phyloP scores from a whole-genome alignment of 805 yeast genomes.

The Candida cerambycidarum region DNA sequence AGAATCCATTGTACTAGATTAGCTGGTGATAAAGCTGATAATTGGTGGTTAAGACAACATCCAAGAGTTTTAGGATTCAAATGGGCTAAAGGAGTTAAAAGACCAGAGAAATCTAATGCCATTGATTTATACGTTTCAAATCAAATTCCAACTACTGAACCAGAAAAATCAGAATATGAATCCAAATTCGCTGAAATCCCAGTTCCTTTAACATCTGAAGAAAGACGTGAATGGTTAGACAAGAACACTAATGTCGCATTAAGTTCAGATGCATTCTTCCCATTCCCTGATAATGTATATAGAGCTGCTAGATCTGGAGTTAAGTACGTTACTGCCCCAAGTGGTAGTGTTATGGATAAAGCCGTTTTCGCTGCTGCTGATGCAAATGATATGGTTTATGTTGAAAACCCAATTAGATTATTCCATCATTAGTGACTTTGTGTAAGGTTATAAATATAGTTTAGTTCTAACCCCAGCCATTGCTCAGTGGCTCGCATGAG shows the following conservation, averaged over 20 bases:
- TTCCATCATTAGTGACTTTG: slow-evolving; percentile 99
- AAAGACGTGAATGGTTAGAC: slow-evolving; percentile 83
- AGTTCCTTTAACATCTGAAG: slow-evolving; percentile 74
- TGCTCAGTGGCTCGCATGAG: no score
- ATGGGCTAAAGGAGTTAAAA: slow-evolving; percentile 98
- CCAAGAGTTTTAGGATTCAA: slow-evolving; percentile 88
- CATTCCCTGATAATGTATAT: slow-evolving; percentile 98
- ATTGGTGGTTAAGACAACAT: slow-evolving; percentile 99
- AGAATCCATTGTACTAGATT: slow-evolving; percentile 98
- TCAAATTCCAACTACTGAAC: slow-evolving; percentile 88
- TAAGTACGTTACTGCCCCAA: slow-evolving; percentile 92
- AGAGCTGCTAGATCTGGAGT: slow-evolving; percentile 98
- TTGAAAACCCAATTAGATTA: slow-evolving; percentile 94
- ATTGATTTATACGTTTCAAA: slow-evolving; percentile 90
- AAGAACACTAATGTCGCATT: slow-evolving; percentile 84
- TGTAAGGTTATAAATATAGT: no score
- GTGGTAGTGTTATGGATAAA: slow-evolving; percentile 97
- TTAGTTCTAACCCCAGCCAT: no score
- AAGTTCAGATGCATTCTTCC: slow-evolving; percentile 99
- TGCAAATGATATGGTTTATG: slow-evolving; percentile 83
- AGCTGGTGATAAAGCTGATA: slow-evolving; percentile 99
- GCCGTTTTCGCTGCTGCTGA: slow-evolving; percentile 96
- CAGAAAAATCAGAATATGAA: slow-evolving; percentile 91
- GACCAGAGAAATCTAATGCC: slow-evolving; percentile 98
- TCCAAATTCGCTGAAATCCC: slow-evolving; percentile 85